A percentile compares a stretch with the other conserved stretches of the same genome.
Conservation (phyloP, 192 early-diverging fungal genomes). For the Entomortierella lignicola region DNA sequence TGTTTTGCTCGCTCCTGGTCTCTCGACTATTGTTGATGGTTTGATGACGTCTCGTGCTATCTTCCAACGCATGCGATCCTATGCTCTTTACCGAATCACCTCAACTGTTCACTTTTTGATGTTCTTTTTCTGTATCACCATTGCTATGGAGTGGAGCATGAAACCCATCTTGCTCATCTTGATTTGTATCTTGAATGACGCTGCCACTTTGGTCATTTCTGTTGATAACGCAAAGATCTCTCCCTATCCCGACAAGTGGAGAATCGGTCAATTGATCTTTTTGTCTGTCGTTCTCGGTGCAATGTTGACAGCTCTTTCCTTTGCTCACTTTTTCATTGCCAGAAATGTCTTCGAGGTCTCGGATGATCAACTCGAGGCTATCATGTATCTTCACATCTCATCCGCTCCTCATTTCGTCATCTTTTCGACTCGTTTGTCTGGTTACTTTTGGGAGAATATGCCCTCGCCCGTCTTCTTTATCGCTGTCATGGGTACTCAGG, state of each 20-base stretch:
- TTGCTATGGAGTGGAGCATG: constrained; percentile 86
- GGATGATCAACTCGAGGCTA: constrained; percentile 75
- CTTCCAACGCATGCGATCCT: constrained; percentile 96
- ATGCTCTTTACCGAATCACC: constrained; percentile 95
- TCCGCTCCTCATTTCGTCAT: constrained; percentile 95
- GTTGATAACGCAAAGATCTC: constrained; percentile 96
- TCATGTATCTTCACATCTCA: constrained; percentile 96
- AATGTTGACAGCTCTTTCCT: constrained; percentile 81
- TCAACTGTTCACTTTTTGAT: constrained; percentile 96
- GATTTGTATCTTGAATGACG: constrained; percentile 94
- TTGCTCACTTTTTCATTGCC: constrained; percentile 88
- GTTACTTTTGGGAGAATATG: constrained; percentile 89
- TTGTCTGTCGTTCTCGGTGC: constrained; percentile 83
- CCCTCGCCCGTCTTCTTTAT: constrained; percentile 84
- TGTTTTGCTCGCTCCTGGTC: constrained; percentile 89
- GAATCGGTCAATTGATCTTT: constrained; percentile 91
- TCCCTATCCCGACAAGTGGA: constrained; percentile 93
- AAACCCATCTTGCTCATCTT: constrained; percentile 85
- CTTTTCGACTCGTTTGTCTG: constrained; percentile 89
- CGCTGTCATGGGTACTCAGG: constrained; percentile 91
- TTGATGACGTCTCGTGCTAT: constrained; percentile 91
- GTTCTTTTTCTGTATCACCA: constrained; percentile 94
- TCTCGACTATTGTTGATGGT: constrained; percentile 95
- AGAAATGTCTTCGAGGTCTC: constrained; percentile 70
- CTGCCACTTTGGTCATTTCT: constrained; percentile 91